These are phyloP conservation scores for Fusarium sp. DNA, from an alignment of 2,329 filamentous ascomycete genomes.

Conservation along the genomic window DNA sequence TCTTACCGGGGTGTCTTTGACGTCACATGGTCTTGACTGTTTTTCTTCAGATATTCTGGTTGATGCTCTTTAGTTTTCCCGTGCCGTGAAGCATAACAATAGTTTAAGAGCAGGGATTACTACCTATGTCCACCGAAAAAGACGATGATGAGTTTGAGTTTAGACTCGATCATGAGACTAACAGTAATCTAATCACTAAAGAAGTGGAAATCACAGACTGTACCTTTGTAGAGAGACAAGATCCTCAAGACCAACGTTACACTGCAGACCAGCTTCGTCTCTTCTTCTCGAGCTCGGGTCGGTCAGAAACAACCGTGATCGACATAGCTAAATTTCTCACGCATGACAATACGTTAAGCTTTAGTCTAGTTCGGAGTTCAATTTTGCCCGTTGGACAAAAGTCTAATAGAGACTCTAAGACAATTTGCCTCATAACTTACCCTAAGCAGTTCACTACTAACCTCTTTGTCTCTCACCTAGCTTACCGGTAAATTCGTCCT, in stretches of 20 bases:
- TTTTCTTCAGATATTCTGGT: background rate
- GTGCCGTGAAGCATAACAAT: background rate
- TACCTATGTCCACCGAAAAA: background rate
- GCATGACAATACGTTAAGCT: background rate
- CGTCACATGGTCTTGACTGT: background rate
- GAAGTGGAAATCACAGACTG: background rate
- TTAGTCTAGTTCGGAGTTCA: background rate
- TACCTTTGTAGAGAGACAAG: background rate
- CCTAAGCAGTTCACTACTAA: background rate
- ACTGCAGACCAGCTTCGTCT: constrained; percentile 6
- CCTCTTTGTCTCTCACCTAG: background rate
- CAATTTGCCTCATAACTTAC: background rate
- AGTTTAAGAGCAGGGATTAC: background rate
- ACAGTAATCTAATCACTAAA: background rate
- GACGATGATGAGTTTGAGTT: background rate
- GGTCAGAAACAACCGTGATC: constrained; percentile 29
- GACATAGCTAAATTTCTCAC: constrained; percentile 27
- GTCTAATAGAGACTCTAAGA: background rate
- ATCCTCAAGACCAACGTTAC: constrained; percentile 13
- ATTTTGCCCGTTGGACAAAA: background rate
- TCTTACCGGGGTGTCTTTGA: background rate
- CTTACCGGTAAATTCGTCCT: background rate
- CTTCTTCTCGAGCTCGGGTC: background rate
- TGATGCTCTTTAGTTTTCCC: constrained; percentile 1
- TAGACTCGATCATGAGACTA: background rate